Evolutionary conservation across 169 alveolate genomes (phyloP), one percentile per base, ranked within the genome.

Genomic region (Blepharisma undulans): DNA sequence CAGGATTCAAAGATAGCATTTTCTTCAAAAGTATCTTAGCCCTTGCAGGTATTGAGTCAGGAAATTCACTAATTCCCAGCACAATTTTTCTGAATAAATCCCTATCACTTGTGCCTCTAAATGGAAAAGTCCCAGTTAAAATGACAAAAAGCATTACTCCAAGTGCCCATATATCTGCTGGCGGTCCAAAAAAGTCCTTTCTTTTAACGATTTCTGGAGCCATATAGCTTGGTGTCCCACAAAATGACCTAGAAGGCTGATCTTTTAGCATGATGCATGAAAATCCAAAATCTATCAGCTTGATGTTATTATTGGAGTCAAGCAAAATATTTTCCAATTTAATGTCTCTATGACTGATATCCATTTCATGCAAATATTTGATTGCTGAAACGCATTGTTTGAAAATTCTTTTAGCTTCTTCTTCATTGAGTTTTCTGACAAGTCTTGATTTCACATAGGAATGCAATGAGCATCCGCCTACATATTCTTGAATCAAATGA

Each of bases 221-320:
- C 98, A 96, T 96, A 79, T 96, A 96, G 78, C 95, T 94, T 27
- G 98, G 98, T 29, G 98, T 96, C 32, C 98, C 98, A 90, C 98
- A 94, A 77, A 90, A 94, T 60, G 90, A 88, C 22, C 87, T 93
- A 10, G 72, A 61, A 18, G 33, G 32, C 77, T 36, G 89, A 4
- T 78, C 86, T 27, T 78, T 32, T 78, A 10, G 66, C 29, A 78
- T 71, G 66, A 92, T 88, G 60, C 87, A 89, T 19, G 93, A 93
- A 95, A 96, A 95, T 21, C 98, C 98, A 81, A 95, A 95, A 92
- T 95, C 98, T 27, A 95, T 92, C 66, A 95, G 87, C 88, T 94
- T 95, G n/a, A 95, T 86, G 29, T 92, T 80, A 22, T 86, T 87
- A 66, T 92, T 89, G n/a, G 89, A 93, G 93, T 94, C 96, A 71